A percentile compares a stretch with the other conserved stretches of the same genome.
phyloP scores from a whole-genome alignment of 306 rosid species.

The Trifolium fragiferum region DNA sequence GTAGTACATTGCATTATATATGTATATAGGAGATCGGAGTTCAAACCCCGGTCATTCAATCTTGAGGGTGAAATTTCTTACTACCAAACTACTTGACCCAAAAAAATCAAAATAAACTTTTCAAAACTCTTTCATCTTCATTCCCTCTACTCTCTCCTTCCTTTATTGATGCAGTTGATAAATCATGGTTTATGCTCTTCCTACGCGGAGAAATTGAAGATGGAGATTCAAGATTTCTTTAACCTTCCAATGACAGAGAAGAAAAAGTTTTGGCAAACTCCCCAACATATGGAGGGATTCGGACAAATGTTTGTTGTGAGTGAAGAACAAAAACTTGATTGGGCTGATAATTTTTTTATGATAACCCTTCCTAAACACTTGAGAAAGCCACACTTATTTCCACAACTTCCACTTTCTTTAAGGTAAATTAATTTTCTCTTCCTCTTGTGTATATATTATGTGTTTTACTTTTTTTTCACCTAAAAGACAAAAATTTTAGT shows the following conservation, averaged over 20 bases:
- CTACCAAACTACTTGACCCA: no score
- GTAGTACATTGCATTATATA: no score
- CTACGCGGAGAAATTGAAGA: slow-evolving; percentile 50
- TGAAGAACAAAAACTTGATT: slow-evolving; percentile 54
- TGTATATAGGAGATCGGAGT: no score
- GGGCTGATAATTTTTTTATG: slow-evolving; percentile 56
- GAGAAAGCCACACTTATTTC: slow-evolving; percentile 58
- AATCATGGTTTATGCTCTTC: slow-evolving; percentile 59
- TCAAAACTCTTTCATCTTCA: no score
- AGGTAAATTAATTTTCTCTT: slow-evolving; percentile 37
- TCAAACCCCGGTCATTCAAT: no score
- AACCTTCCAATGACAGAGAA: slow-evolving; percentile 61
- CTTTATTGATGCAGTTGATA: slow-evolving; percentile 48
- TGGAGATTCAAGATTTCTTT: slow-evolving; percentile 50
- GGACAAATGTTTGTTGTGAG: slow-evolving; percentile 61
- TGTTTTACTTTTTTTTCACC: no score
- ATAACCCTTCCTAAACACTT: slow-evolving; percentile 45
- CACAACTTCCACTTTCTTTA: slow-evolving; percentile 55
- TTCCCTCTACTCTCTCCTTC: no score
- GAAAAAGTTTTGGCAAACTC: slow-evolving; percentile 55
- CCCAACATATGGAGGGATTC: slow-evolving; percentile 61
- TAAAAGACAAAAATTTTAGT: no score
- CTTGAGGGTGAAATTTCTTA: no score
- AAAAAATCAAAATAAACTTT: no score
- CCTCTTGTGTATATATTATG: no score